Evolutionary conservation across 2,329 filamentous ascomycete genomes (phyloP), one percentile per base, ranked within the genome.

Genomic region (Paraphoma chrysanthemicola): DNA sequence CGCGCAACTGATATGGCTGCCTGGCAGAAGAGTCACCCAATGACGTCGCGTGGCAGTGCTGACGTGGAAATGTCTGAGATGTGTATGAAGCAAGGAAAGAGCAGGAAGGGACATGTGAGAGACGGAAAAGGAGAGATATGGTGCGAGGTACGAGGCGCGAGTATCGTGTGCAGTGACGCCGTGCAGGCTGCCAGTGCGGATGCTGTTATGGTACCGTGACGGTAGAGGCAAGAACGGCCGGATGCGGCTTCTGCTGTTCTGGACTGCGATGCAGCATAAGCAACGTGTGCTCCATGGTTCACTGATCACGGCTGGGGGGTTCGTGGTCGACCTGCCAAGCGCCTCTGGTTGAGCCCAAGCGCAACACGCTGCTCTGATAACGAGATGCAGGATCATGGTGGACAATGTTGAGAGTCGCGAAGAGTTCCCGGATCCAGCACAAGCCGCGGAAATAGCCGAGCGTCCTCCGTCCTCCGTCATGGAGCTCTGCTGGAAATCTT

Each of bases 11-110:
- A 63, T 56, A 61, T 67, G 65, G 69, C 61, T 67, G 71, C 66
- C 68, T 71, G 67, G 56, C 63, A 53, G 49, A 56, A 59, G 62
- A 67, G 68, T 72, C 64, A 72, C 65, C 43, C 56, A 60, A 69
- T 72, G 71, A 73, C 69, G 70, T 69, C 62, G 67, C 46, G 59
- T 62, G 60, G 59, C 60, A 59, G 65, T 53, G 63, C 60, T 62
- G 44, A 58, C 49, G 54, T 56, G 50, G 47, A 48, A 43, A 46
- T 56, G 58, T 64, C 56, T 63, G 55, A 56, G 54, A 51, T 41
- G 53, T 43, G 33, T 46, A 31, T 31, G 28, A 36, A 30, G 23
- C 18, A 18, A 39, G 14, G 29, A 50, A 36, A 51, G 46, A 49
- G 16, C 51, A 46, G 31, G 51, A 28, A 39, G 50, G n/a, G 12